phyloP scores from a whole-genome alignment of 345 rosid genomes.

The Mallotus nudiflorus region DNA sequence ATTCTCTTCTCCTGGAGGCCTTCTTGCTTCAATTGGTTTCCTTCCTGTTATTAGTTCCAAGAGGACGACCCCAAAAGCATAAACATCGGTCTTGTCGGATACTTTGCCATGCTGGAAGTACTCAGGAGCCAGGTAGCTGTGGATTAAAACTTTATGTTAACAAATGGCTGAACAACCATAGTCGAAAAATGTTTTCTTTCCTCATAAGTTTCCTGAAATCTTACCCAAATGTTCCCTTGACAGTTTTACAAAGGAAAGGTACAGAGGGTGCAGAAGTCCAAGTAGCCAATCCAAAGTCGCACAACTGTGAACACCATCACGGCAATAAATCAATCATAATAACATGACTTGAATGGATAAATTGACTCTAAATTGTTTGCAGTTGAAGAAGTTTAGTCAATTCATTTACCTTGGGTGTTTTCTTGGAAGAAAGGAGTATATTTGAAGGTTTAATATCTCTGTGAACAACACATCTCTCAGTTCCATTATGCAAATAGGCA shows the following conservation, averaged over 20 bases:
- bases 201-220: neutral
- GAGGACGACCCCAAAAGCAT: conserved; percentile 91
- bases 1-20: conserved; percentile 88
- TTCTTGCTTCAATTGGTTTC: conserved; percentile 81
- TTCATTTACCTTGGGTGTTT: conserved; percentile 60
- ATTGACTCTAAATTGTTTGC: neutral
- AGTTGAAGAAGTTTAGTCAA: neutral
- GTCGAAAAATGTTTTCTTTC: neutral
- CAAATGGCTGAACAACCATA: neutral
- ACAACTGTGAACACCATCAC: conserved; percentile 49
- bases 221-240: conserved; percentile 98
- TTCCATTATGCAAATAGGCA: conserved; percentile 75
- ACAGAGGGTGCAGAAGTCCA: conserved; percentile 94
- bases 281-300: conserved; percentile 93
- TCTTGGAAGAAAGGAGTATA: conserved; percentile 88
- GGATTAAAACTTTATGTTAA: conserved; percentile 10
- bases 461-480: conserved; percentile 87
- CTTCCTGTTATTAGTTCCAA: conserved; percentile 84
- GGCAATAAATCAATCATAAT: neutral
- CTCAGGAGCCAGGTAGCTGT: conserved; percentile 92
- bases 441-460: conserved; percentile 96
- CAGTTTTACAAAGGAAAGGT: conserved; percentile 93
- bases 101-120: conserved; percentile 97
- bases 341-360: conserved; percentile 1
- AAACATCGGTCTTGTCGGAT: conserved; percentile 90